phyloP scores from a whole-genome alignment of 164 flowering plant species.

The Vitis riparia region DNA sequence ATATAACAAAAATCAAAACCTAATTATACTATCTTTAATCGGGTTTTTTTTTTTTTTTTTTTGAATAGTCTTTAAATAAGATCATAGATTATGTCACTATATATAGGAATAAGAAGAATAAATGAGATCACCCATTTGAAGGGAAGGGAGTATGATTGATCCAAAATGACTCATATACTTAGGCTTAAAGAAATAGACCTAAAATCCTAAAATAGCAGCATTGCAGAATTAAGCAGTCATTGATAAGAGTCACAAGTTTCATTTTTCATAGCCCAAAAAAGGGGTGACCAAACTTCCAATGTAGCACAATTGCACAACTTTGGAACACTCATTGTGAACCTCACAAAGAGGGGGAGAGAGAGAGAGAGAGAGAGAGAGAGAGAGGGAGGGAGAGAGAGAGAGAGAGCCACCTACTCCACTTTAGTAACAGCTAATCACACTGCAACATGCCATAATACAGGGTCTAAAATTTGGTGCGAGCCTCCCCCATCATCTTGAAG shows the following conservation, averaged over 20 bases:
- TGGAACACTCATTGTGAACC: neutral
- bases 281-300: neutral
- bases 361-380: no score
- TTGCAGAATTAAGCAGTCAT: neutral
- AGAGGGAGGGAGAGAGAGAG: slow-evolving; percentile 3
- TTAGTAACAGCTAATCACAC: slow-evolving; percentile 15
- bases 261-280: neutral
- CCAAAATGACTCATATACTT: no score
- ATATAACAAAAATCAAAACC: no score
- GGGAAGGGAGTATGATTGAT: no score
- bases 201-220: neutral
- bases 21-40: no score
- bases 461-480: slow-evolving; percentile 1
- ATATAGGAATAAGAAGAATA: no score
- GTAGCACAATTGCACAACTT: neutral
- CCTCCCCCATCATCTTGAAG: neutral
- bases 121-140: no score
- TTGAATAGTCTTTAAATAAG: no score
- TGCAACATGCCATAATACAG: neutral
- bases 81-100: no score
- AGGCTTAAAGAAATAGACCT: no score
- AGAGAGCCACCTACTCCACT: slow-evolving; percentile 10
- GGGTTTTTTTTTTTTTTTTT: no score
- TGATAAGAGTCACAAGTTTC: neutral
- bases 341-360: no score